Evolutionary conservation across 2,329 filamentous ascomycete species (phyloP).

Genomic region (Cladosporium sp.): DNA sequence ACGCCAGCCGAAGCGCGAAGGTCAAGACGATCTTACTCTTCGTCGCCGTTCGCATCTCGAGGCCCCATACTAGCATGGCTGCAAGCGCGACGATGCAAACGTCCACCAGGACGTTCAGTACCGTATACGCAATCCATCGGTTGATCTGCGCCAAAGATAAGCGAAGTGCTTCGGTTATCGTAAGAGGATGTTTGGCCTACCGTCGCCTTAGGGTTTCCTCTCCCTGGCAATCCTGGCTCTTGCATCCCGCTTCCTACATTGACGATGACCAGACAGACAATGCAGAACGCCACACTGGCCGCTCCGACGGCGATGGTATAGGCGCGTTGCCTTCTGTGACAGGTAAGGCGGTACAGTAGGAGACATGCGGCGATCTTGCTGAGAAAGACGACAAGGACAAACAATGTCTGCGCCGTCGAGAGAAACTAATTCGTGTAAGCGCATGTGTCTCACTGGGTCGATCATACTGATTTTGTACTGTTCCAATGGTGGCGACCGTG

Average conservation of each 20-base stretch:
- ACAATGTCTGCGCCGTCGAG: neutral
- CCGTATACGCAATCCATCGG: neutral
- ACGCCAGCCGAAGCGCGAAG: constrained; percentile 2
- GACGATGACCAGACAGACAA: neutral
- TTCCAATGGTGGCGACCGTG: neutral
- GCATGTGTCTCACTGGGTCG: no score
- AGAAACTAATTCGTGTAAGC: neutral
- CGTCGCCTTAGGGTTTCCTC: no score
- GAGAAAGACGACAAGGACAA: neutral
- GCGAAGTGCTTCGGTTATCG: no score
- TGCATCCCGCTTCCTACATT: no score
- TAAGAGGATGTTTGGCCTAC: no score
- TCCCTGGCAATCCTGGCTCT: no score
- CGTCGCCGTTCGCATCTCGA: neutral
- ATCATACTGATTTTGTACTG: neutral
- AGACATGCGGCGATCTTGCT: constrained; percentile 2
- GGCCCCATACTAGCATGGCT: neutral
- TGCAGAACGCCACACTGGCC: neutral
- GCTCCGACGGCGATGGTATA: neutral
- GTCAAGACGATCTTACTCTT: neutral
- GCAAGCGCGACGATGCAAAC: neutral
- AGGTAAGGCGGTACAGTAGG: constrained; percentile 1
- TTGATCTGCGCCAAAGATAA: neutral
- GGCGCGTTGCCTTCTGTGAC: neutral
- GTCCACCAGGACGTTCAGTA: neutral